phyloP scores from a whole-genome alignment of 176 grass and related monocot species.

The Oryza glaberrima region DNA sequence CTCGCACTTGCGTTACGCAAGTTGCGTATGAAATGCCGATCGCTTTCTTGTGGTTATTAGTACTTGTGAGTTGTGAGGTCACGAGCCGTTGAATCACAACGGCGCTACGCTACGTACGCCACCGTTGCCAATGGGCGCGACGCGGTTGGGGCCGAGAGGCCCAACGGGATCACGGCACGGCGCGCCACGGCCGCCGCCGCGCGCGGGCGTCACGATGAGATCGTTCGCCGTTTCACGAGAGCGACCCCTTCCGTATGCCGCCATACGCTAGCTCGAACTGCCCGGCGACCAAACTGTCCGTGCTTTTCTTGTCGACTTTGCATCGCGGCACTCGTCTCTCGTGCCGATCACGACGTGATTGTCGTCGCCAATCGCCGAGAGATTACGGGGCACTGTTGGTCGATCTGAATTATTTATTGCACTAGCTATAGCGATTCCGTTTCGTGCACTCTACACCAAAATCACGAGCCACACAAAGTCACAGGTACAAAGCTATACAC shows the following conservation, averaged over 20 bases:
- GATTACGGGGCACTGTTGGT: not conserved
- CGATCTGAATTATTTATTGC: not conserved
- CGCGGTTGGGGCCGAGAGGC: not conserved
- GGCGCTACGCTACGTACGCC: not conserved
- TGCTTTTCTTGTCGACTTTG: not conserved
- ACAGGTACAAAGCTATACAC: not conserved
- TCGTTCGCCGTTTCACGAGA: not conserved
- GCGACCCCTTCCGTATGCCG: not conserved
- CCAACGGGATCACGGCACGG: not conserved
- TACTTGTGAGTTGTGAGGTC: not conserved
- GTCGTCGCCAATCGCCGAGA: not conserved
- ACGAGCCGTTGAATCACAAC: not conserved
- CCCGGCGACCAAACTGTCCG: not conserved
- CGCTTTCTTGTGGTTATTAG: not conserved
- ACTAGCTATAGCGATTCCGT: not conserved
- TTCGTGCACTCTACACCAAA: not conserved
- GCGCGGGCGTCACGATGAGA: not conserved
- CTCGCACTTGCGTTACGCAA: not conserved
- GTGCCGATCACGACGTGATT: not conserved
- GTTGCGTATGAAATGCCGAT: not conserved
- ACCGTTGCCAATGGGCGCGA: not conserved
- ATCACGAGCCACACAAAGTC: not conserved
- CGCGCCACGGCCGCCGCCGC: not conserved
- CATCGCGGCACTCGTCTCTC: not conserved
- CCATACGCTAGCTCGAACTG: not conserved